Conservation (phyloP, 2,329 filamentous ascomycete genomes). For the Verticillium nonalfalfae region DNA sequence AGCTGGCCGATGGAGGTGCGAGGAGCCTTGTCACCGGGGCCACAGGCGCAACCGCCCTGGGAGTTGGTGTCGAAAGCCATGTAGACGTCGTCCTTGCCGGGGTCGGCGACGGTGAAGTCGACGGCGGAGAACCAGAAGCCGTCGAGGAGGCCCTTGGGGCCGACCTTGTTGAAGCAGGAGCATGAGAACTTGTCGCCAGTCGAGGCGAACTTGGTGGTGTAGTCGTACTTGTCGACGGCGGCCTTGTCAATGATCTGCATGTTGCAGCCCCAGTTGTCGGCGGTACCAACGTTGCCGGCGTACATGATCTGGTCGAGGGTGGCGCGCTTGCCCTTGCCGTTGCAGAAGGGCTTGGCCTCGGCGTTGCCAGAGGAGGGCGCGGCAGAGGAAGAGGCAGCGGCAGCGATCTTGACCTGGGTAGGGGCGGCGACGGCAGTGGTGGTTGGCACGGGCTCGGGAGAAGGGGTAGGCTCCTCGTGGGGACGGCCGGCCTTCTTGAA, state of each 20-base stretch:
- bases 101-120: conserved; percentile 31
- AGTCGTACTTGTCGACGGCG: conserved; percentile 33
- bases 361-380: conserved; percentile 25
- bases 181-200: conserved; percentile 29
- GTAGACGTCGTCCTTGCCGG: conserved; percentile 21
- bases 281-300: conserved; percentile 38
- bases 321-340: conserved; percentile 36
- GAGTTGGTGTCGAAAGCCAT: conserved; percentile 39
- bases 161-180: conserved; percentile 47
- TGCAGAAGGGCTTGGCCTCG: conserved; percentile 22
- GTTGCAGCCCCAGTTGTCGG: conserved; percentile 44
- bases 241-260: conserved; percentile 33
- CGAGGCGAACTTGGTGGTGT: conserved; percentile 34
- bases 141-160: conserved; percentile 32
- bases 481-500: conserved; percentile 2
- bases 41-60: conserved; percentile 43
- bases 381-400: conserved; percentile 25
- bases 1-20: conserved; percentile 32
- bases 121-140: conserved; percentile 41
- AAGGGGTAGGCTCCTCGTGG: conserved; percentile 4
- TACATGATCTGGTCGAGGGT: conserved; percentile 38
- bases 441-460: conserved; percentile 3
- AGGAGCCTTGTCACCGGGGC: conserved; percentile 19
- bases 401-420: conserved; percentile 18
- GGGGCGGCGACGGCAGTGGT: conserved; percentile 20